A percentile compares a stretch with the other conserved stretches of the same genome.
Evolutionary conservation across 2,329 filamentous ascomycete genomes (phyloP).

Genomic region (Pestalotiopsis sp.): DNA sequence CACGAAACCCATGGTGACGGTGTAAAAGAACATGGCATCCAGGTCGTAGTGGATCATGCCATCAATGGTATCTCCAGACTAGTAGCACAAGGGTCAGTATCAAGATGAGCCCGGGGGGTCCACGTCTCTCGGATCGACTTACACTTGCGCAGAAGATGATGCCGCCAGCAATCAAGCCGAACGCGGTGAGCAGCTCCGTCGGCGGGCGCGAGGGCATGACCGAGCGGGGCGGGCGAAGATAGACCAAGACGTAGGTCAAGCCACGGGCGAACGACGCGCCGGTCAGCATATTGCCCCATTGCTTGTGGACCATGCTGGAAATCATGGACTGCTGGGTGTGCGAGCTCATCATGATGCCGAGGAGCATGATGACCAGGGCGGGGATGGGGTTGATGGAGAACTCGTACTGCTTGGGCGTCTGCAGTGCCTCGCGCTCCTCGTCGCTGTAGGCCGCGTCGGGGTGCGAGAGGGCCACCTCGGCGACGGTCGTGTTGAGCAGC

Average conservation of each 20-base stretch:
- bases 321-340: constrained; percentile 85
- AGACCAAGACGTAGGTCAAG: constrained; percentile 79
- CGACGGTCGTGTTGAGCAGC: constrained; percentile 60
- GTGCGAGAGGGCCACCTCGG: constrained; percentile 34
- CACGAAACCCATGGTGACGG: constrained; percentile 81
- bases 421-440: constrained; percentile 52
- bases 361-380: constrained; percentile 79
- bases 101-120: background rate
- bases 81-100: constrained; percentile 33
- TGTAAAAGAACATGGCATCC: constrained; percentile 93
- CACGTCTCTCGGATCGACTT: constrained; percentile 39
- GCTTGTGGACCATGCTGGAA: constrained; percentile 88
- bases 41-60: constrained; percentile 78
- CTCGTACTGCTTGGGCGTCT: constrained; percentile 66
- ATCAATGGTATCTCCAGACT: constrained; percentile 75
- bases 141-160: constrained; percentile 91
- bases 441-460: constrained; percentile 38
- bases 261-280: constrained; percentile 79
- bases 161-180: constrained; percentile 85
- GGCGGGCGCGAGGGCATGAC: constrained; percentile 82
- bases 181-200: constrained; percentile 84
- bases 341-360: constrained; percentile 94
- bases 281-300: constrained; percentile 87
- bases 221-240: constrained; percentile 78
- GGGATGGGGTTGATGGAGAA: constrained; percentile 89